Percentiles rank a stretch among this genome's conserved stretches.
phyloP scores from a whole-genome alignment of 1,284 basidiomycete genomes.

The Bondarzewia mesenterica region DNA sequence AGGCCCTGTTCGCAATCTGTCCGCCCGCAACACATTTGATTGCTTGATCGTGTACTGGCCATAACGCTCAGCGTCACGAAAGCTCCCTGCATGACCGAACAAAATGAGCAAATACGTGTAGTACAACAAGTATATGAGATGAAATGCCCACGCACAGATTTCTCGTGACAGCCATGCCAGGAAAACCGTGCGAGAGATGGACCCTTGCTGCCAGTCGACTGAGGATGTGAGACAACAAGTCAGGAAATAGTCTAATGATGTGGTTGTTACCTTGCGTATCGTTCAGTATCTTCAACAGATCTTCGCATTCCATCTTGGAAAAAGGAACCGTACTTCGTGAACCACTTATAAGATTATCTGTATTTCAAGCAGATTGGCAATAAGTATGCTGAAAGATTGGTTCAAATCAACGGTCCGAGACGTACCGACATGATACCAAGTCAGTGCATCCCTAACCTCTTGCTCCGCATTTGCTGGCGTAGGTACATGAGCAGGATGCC shows the following conservation, averaged over 20 bases:
- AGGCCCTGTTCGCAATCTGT: conserved; percentile 13
- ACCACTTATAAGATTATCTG: conserved; percentile 37
- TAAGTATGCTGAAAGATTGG: too few species aligned
- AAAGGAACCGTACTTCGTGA: conserved; percentile 36
- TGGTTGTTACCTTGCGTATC: conserved; percentile 18
- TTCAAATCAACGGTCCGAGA: not conserved
- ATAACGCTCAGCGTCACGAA: conserved; percentile 34
- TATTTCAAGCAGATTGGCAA: too few species aligned
- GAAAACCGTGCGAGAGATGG: conserved; percentile 33
- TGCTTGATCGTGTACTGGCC: conserved; percentile 32
- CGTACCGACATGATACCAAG: conserved; percentile 38
- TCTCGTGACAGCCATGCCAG: conserved; percentile 38
- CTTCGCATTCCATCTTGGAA: conserved; percentile 43
- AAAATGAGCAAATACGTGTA: not conserved
- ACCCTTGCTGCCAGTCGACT: conserved; percentile 25
- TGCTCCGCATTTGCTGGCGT: conserved; percentile 30
- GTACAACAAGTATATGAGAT: not conserved
- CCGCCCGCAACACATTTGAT: conserved; percentile 17
- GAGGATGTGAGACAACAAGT: not conserved
- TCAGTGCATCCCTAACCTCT: conserved; percentile 40
- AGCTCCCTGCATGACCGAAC: conserved; percentile 30
- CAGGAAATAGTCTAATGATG: not conserved
- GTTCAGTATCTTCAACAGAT: conserved; percentile 31
- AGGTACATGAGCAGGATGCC: conserved; percentile 36
- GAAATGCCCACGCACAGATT: conserved; percentile 25